These are phyloP conservation scores for Aspergillus hiratsukae DNA, from an alignment of 2,329 filamentous ascomycete genomes.

Conservation along the genomic window DNA sequence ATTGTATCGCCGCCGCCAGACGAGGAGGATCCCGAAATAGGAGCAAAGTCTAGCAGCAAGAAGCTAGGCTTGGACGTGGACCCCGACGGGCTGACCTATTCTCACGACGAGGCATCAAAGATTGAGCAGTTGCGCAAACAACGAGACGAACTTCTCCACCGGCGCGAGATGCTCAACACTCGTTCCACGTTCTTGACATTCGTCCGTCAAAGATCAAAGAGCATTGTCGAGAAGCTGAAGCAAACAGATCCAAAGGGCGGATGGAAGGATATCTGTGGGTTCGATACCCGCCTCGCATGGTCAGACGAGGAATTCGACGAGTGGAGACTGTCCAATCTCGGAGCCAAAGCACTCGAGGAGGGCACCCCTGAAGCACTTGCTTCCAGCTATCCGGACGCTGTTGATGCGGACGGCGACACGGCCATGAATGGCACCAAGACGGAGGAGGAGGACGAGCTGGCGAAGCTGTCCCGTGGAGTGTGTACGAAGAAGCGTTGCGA, in stretches of 20 bases:
- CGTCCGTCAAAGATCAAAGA: conserved; percentile 39
- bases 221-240: conserved; percentile 41
- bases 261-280: conserved; percentile 48
- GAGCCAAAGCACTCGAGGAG: conserved; percentile 37
- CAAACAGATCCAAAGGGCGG: conserved; percentile 42
- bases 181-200: conserved; percentile 41
- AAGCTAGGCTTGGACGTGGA: conserved; percentile 29
- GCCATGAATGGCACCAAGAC: conserved; percentile 30
- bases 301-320: conserved; percentile 46
- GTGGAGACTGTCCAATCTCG: conserved; percentile 40
- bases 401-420: conserved; percentile 32
- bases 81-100: conserved; percentile 29
- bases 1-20: conserved; percentile 31
- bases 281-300: conserved; percentile 45
- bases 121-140: conserved; percentile 35
- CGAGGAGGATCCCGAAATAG: conserved; percentile 14
- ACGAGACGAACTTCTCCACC: conserved; percentile 32
- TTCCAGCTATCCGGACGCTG: conserved; percentile 18
- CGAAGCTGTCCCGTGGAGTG: conserved; percentile 37
- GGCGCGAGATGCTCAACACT: conserved; percentile 38
- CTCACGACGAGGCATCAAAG: conserved; percentile 34
- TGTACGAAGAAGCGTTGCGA: conserved; percentile 47
- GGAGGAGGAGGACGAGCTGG: conserved; percentile 25
- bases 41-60: conserved; percentile 16
- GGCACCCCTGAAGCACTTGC: conserved; percentile 31